Evolutionary conservation across 768 basidiomycete genomes (phyloP), one percentile per base, ranked within the genome.

Genomic region (Tulasnella sp.): DNA sequence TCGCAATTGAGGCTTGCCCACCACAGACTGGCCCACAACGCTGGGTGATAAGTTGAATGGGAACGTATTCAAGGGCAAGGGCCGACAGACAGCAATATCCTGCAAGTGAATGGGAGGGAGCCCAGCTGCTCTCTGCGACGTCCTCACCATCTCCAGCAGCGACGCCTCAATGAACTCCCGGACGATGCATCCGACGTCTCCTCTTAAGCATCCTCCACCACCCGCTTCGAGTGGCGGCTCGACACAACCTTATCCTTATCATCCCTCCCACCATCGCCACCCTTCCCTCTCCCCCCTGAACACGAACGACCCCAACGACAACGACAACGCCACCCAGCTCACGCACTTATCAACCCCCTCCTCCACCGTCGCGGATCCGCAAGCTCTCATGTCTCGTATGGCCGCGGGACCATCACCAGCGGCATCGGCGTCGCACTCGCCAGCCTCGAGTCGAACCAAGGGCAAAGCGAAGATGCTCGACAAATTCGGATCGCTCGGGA

Each of bases 401-500:
- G 32, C 40, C 40, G 40, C 18, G 9, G n/a, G 55, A n/a, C 26
- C 55, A 9, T 57, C 55, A 16, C 23, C 20, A 20, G 4, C 55
- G 23, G 13, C 55, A 23, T 16, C 55, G 15, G 20, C 55, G 55
- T 57, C 23, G 16, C 55, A 9, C 9, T 20, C 9, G 23, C 20
- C 29, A 10, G 32, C 70, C 10, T 37, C 26, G 20, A 69, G 40
- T 71, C 32, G 35, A 16, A 35, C 70, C 35, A 35, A 35, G 35
- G 35, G 2, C 35, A 71, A 42, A 35, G 15, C 70, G 26, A 71
- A 71, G 70, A 42, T 71, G 70, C 40, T 37, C 23, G 70, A 71
- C 70, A 71, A 71, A n/a, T 71, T 71, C 40, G 70, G 70, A 9
- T 71, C 70, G 15, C 70, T 71, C 23, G 70, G 70, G 23, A 71